Evolutionary conservation across 805 yeast species (phyloP), one percentile per base, ranked within the genome.

Genomic region (Schwanniomyces polymorphus): DNA sequence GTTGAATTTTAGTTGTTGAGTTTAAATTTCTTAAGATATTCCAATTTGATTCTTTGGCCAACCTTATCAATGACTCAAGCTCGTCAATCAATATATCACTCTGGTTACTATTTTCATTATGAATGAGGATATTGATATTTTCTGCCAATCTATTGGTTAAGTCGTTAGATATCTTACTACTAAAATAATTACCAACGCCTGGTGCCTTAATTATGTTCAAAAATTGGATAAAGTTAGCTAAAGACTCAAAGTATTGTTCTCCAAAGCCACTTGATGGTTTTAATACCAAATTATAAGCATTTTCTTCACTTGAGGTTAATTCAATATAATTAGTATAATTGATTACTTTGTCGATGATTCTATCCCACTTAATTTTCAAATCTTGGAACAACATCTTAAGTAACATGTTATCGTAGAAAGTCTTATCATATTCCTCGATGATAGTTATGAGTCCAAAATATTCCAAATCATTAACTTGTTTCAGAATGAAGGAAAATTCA

Each of bases 121-220:
- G 17, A 25, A 65, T 57, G 8, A 61, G 41, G 2, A 38, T 40
- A 17, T 55, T 54, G 43, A 71, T 67, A 46, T 65, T 66, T 31
- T 63, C 63, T 2, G 74, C 64, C 12, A 71, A 59, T 9, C 50
- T 53, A 14, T 59, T 57, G 16, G 61, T 65, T 33, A 72, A 53
- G 40, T 53, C 49, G 43, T 58, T 61, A 28, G 72, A 65, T 4
- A 71, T 54, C 45, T 61, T 61, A 11, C 65, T 55, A 44, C 57
- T 58, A 45, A 57, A 63, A 35, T 49, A 64, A 28, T 59, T 57
- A 28, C 60, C 66, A 39, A 69, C 47, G 0, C 58, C 40, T 3
- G 44, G 56, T 21, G 60, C 48, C 25, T 55, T 46, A 14, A 68
- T 43, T 11, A 56, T 27, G 48, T 70, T 67, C 31, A 72, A 57